Evolutionary conservation across 345 rosid genomes (phyloP).

Genomic region (Microthlaspi erraticum): DNA sequence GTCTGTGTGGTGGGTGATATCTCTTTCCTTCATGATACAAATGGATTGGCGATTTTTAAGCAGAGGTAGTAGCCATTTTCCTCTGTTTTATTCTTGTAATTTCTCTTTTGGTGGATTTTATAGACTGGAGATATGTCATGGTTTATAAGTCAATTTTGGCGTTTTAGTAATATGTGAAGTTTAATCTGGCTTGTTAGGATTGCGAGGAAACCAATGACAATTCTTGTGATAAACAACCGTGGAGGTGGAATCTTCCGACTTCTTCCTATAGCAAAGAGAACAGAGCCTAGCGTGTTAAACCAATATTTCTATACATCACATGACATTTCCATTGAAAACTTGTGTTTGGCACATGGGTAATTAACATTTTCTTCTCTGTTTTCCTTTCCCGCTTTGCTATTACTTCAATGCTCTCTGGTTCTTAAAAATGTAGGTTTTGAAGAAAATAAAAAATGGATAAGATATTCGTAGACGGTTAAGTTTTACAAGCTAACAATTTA

Average conservation of each 20-base stretch:
- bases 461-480: neutral
- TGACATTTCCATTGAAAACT: slow-evolving; percentile 68
- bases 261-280: slow-evolving; percentile 83
- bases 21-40: slow-evolving; percentile 97
- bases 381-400: slow-evolving; percentile 22
- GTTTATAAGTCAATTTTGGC: slow-evolving; percentile 14
- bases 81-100: slow-evolving; percentile 4
- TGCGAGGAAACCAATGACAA: slow-evolving; percentile 77
- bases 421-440: slow-evolving; percentile 17
- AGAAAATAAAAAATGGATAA: neutral
- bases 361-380: neutral
- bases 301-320: slow-evolving; percentile 88
- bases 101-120: slow-evolving; percentile 18
- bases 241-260: slow-evolving; percentile 99
- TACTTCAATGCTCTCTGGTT: slow-evolving; percentile 18
- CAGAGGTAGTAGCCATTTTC: slow-evolving; percentile 65
- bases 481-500: neutral
- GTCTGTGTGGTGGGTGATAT: slow-evolving; percentile 83
- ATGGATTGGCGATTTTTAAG: slow-evolving; percentile 81
- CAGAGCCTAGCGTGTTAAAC: slow-evolving; percentile 68
- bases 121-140: neutral
- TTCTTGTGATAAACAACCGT: slow-evolving; percentile 86
- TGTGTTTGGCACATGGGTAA: slow-evolving; percentile 93
- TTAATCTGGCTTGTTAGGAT: slow-evolving; percentile 51
- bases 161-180: neutral